Percentiles rank a stretch among this genome's conserved stretches.
These are phyloP conservation scores for Vaccinium macrocarpon DNA, from an alignment of 148 eudicot species.

Conservation along the genomic window DNA sequence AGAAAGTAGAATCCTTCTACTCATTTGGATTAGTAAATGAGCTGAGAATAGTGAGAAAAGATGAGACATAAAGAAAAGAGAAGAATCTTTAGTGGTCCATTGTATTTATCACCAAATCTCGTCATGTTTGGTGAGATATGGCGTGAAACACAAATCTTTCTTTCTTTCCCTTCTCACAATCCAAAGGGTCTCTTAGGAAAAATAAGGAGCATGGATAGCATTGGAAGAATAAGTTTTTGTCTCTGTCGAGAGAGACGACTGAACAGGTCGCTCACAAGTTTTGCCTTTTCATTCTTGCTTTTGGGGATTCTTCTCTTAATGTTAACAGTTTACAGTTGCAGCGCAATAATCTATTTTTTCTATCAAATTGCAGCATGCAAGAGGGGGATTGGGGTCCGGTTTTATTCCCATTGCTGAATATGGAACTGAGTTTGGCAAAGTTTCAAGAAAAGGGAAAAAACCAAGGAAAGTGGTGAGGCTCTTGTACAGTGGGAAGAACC, in stretches of 20 bases:
- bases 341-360: background rate
- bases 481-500: conserved; percentile 76
- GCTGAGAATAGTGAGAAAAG: background rate
- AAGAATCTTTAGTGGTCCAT: background rate
- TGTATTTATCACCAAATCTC: background rate
- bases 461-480: conserved; percentile 60
- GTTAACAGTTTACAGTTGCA: background rate
- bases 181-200: too few relatives aligned
- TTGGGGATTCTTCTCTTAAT: background rate
- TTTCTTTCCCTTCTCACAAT: too few relatives aligned
- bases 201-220: background rate
- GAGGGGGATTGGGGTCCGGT: conserved; percentile 48
- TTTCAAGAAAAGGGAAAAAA: conserved; percentile 45
- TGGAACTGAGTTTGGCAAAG: conserved; percentile 59
- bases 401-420: conserved; percentile 82
- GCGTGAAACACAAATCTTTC: too few relatives aligned
- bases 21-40: background rate
- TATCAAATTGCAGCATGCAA: conserved; percentile 45
- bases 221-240: background rate
- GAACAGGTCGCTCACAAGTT: too few relatives aligned
- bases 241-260: background rate
- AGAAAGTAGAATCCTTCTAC: background rate
- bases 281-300: background rate
- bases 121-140: too few relatives aligned
- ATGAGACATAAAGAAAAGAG: background rate